phyloP scores from a whole-genome alignment of 441 rosid species.

The Populus hybrid region DNA sequence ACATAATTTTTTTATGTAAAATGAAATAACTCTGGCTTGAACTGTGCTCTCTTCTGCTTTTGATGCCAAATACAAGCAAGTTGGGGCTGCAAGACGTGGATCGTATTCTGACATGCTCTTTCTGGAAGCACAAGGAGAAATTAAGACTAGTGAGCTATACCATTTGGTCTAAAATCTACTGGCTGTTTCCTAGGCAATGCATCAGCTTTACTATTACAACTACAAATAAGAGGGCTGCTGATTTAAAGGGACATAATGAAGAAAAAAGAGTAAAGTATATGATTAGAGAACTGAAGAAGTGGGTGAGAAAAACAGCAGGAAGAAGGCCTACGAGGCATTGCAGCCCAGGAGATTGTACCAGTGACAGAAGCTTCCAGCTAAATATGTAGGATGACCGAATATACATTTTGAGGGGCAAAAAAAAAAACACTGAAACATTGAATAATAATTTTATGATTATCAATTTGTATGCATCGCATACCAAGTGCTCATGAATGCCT shows the following conservation, averaged over 20 bases:
- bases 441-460: too few species aligned
- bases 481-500: background rate
- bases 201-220: background rate
- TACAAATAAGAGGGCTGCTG: background rate
- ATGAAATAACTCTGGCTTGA: constrained; percentile 76
- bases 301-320: background rate
- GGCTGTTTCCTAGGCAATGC: background rate
- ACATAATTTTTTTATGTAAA: constrained; percentile 66
- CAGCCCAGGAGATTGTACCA: background rate
- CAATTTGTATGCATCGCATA: background rate
- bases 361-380: background rate
- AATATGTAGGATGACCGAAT: background rate
- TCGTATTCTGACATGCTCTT: constrained; percentile 89
- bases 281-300: background rate
- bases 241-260: background rate
- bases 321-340: background rate
- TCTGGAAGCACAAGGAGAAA: constrained; percentile 39
- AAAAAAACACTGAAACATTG: too few species aligned
- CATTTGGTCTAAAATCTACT: constrained; percentile 6
- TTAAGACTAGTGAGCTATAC: constrained; percentile 10
- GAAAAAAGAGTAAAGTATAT: background rate
- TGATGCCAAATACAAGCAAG: constrained; percentile 93
- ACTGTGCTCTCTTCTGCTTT: constrained; percentile 98
- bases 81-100: constrained; percentile 91
- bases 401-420: background rate